These are phyloP conservation scores for Coemansia furcata DNA, from an alignment of 192 early-diverging fungal species.

Conservation along the genomic window DNA sequence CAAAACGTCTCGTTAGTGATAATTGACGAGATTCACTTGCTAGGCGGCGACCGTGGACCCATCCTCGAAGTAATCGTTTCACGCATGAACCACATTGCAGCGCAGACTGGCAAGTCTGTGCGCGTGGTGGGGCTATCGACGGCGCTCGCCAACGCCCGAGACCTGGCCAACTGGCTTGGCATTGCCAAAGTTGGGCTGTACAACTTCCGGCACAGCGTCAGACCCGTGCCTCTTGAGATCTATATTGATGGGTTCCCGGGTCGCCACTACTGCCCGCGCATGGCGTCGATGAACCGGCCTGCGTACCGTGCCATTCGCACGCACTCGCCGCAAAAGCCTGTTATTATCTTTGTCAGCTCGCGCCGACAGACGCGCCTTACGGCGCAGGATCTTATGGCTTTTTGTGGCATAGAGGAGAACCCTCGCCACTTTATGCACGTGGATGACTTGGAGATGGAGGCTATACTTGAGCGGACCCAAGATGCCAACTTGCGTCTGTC, in stretches of 20 bases:
- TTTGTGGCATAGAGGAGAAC: slow-evolving; percentile 89
- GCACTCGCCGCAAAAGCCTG: slow-evolving; percentile 90
- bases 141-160: slow-evolving; percentile 92
- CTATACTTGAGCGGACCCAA: slow-evolving; percentile 66
- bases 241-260: slow-evolving; percentile 97
- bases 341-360: slow-evolving; percentile 98
- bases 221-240: slow-evolving; percentile 96
- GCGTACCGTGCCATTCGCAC: slow-evolving; percentile 92
- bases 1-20: slow-evolving; percentile 85
- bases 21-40: slow-evolving; percentile 97
- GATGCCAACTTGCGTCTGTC: slow-evolving; percentile 77
- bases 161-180: slow-evolving; percentile 97
- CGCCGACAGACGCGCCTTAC: slow-evolving; percentile 95
- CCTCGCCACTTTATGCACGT: slow-evolving; percentile 88
- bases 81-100: slow-evolving; percentile 95
- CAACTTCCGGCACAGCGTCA: slow-evolving; percentile 96
- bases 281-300: slow-evolving; percentile 99
- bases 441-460: slow-evolving; percentile 74
- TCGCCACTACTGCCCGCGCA: slow-evolving; percentile 95
- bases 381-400: slow-evolving; percentile 92
- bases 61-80: slow-evolving; percentile 98
- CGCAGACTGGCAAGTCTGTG: slow-evolving; percentile 68
- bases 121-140: slow-evolving; percentile 96
- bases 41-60: slow-evolving; percentile 95
- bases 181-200: slow-evolving; percentile 83